Percentiles rank a stretch among this genome's conserved stretches.
phyloP scores from a whole-genome alignment of 2,329 filamentous ascomycete species.

The Colletotrichum viniferum region DNA sequence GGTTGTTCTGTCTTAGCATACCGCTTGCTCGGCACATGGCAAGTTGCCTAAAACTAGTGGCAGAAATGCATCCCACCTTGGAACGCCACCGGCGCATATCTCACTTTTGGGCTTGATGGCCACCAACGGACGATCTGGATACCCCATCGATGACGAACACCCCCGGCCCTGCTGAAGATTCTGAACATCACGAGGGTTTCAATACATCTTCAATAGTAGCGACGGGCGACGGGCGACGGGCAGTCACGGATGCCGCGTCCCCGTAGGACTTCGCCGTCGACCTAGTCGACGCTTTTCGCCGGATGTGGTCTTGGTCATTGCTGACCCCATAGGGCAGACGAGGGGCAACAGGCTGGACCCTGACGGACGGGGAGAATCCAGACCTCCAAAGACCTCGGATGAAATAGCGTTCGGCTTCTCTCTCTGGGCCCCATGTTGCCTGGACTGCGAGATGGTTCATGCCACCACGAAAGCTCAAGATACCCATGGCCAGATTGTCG shows the following conservation, averaged over 20 bases:
- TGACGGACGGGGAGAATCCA: slow-evolving; percentile 6
- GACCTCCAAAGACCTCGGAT: slow-evolving; percentile 3
- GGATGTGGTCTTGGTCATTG: slow-evolving; percentile 1
- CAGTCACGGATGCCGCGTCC: neutral
- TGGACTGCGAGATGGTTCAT: neutral
- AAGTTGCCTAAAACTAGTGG: neutral
- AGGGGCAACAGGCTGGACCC: neutral
- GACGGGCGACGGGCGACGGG: neutral
- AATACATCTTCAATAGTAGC: neutral
- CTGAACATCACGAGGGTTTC: neutral
- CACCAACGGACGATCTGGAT: neutral
- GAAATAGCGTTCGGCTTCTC: neutral
- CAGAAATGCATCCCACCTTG: neutral
- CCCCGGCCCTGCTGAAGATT: neutral
- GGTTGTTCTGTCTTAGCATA: neutral
- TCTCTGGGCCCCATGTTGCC: neutral
- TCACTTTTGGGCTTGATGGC: neutral
- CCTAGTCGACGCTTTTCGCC: neutral
- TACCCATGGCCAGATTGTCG: slow-evolving; percentile 3
- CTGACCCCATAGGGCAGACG: neutral
- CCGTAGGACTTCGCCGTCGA: neutral
- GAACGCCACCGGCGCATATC: slow-evolving; percentile 1
- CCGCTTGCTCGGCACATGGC: slow-evolving; percentile 7
- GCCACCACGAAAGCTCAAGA: neutral
- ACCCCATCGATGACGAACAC: neutral